Conservation (phyloP, 805 yeast species). For the Metschnikowia lachancei region DNA sequence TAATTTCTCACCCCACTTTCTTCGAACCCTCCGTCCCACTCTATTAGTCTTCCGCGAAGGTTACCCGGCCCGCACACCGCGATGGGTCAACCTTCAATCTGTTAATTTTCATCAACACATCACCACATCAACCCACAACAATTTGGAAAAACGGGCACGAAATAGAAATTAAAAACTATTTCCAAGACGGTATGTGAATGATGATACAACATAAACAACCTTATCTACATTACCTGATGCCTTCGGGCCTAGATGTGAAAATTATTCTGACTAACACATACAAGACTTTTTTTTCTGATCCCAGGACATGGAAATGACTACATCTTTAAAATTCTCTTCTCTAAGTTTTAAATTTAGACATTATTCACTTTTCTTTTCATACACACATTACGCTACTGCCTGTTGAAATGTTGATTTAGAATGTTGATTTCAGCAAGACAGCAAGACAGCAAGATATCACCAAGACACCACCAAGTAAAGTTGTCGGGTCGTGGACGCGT, state of each 20-base stretch:
- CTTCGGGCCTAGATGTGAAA: constrained; percentile 19
- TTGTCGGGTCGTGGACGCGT: neutral
- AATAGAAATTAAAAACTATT: neutral
- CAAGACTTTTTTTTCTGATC: constrained; percentile 7
- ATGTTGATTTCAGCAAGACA: too few relatives aligned
- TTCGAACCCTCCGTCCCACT: too few relatives aligned
- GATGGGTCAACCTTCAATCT: too few relatives aligned
- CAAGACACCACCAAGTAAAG: neutral
- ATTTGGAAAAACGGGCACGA: too few relatives aligned
- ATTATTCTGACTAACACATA: constrained; percentile 23
- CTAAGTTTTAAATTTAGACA: too few relatives aligned
- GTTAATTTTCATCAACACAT: neutral
- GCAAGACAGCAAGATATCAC: too few relatives aligned
- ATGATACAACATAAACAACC: constrained; percentile 20
- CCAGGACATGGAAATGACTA: too few relatives aligned
- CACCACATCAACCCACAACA: too few relatives aligned
- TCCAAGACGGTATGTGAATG: constrained; percentile 19
- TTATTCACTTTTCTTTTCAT: too few relatives aligned
- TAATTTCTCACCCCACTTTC: too few relatives aligned
- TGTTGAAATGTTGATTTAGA: neutral
- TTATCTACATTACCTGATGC: constrained; percentile 25
- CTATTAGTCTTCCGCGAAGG: neutral
- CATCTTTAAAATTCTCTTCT: neutral
- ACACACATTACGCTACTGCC: neutral
- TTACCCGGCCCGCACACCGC: constrained; percentile 10